Evolutionary conservation across 2,329 filamentous ascomycete genomes (phyloP), one percentile per base, ranked within the genome.

Genomic region (Sarocladiaceae sp.): DNA sequence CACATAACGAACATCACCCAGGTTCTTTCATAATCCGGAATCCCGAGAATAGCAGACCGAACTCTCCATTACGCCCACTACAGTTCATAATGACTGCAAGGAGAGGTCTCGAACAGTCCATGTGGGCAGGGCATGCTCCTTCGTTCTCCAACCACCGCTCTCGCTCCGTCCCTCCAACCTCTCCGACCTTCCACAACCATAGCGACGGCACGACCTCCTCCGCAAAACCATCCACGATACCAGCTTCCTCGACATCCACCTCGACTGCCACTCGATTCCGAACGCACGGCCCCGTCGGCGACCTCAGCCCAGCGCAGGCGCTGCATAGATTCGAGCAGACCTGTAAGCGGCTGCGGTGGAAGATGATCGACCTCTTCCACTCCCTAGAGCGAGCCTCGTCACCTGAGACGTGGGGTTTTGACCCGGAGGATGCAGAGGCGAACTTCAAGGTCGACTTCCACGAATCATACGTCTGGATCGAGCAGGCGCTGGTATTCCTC

Each of bases 381-480:
- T 77, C 70, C 2, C 64, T 68, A 1, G 78, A 59, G n/a, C 64
- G 68, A 2, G 78, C 79, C 0, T 64, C 65, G 19, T 58, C 63
- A 27, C 65, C 66, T 5, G 46, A 58, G 2, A 55, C 58, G 1
- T 58, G 53, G 26, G 61, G 56, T 32, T 65, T 69, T 34, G 53
- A 61, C 0, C 53, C 56, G 16, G 57, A 59, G 4, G 72, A 76
- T 50, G 74, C 74, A 0, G 78, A 83, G 59, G 70, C 77, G 13
- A 86, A 86, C 71, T 88, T 88, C 67, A 87, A 88, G 59, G 72
- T 88, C 6, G 84, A 88, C 55, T 88, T 88, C 50, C 81, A 85
- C 61, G 84, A 88, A 55, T 88, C 83, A 59, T 88, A 88, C 64
- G 78, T 79, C 43, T 72, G 85, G 27, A 73, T 88, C 6, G 84